Conservation (phyloP, 2,329 filamentous ascomycete genomes). For the Aspergillus sp. region DNA sequence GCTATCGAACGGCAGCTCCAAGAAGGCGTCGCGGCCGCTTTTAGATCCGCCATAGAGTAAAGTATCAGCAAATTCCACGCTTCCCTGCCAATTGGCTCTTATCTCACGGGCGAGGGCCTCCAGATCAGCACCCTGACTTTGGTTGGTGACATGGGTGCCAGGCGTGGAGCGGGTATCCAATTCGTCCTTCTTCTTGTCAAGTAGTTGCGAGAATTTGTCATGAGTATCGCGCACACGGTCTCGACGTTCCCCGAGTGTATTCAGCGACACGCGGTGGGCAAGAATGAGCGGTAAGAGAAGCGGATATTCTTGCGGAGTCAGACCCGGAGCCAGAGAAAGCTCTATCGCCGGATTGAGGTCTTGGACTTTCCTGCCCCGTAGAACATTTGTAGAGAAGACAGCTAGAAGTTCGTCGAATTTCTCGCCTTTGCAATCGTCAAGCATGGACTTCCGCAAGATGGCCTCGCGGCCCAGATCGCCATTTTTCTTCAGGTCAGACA, state of each 20-base stretch:
- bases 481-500: conserved; percentile 86
- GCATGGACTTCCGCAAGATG: conserved; percentile 86
- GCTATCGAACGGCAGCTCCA: conserved; percentile 66
- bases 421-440: conserved; percentile 94
- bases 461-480: conserved; percentile 77
- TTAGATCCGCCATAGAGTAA: conserved; percentile 67
- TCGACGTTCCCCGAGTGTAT: conserved; percentile 60
- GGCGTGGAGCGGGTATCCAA: conserved; percentile 43
- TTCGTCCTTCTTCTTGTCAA: conserved; percentile 63
- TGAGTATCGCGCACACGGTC: conserved; percentile 60
- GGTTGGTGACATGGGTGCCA: conserved; percentile 15
- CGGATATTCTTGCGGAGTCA: conserved; percentile 34
- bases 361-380: conserved; percentile 60
- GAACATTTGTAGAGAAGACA: conserved; percentile 77
- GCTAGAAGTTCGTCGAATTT: conserved; percentile 84
- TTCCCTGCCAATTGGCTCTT: conserved; percentile 74
- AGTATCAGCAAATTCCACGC: conserved; percentile 70
- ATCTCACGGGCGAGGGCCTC: conserved; percentile 48
- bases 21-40: conserved; percentile 59
- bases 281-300: conserved; percentile 65
- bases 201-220: conserved; percentile 61
- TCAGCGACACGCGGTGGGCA: conserved; percentile 69
- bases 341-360: conserved; percentile 53
- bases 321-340: conserved; percentile 54
- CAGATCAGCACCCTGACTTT: conserved; percentile 43